Conservation (phyloP, 306 rosid genomes). For the Prunus salicina region DNA sequence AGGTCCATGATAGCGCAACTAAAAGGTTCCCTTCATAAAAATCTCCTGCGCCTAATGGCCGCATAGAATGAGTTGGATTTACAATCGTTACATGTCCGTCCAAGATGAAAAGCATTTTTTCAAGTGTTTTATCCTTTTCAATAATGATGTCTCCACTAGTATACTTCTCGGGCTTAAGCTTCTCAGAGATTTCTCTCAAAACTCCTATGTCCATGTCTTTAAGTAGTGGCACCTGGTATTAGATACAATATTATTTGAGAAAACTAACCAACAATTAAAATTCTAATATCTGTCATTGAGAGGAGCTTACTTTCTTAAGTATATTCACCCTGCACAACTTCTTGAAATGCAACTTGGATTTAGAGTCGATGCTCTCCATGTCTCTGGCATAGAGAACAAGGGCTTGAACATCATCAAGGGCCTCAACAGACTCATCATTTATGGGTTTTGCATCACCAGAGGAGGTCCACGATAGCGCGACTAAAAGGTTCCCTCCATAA, state of each 20-base stretch:
- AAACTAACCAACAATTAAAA: too few species aligned
- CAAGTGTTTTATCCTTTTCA: constrained; percentile 7
- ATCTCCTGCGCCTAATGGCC: neutral
- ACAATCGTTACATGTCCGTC: neutral
- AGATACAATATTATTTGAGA: too few species aligned
- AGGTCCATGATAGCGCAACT: neutral
- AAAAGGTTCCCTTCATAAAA: neutral
- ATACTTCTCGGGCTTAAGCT: constrained; percentile 5
- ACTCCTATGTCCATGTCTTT: neutral
- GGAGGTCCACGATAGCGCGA: neutral
- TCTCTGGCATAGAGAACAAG: neutral
- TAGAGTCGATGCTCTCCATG: neutral
- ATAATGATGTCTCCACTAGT: neutral
- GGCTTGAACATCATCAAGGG: neutral
- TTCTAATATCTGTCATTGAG: neutral
- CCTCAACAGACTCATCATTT: neutral
- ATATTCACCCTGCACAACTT: too few species aligned
- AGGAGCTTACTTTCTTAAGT: too few species aligned
- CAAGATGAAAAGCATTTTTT: constrained; percentile 11
- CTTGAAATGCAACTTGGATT: too few species aligned
- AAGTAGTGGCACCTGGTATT: neutral
- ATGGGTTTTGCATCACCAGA: too few species aligned
- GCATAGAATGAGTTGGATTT: too few species aligned
- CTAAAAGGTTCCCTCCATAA: neutral
- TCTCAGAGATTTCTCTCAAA: neutral